phyloP scores from a whole-genome alignment of 768 basidiomycete species.

The Trametes cinnabarina region DNA sequence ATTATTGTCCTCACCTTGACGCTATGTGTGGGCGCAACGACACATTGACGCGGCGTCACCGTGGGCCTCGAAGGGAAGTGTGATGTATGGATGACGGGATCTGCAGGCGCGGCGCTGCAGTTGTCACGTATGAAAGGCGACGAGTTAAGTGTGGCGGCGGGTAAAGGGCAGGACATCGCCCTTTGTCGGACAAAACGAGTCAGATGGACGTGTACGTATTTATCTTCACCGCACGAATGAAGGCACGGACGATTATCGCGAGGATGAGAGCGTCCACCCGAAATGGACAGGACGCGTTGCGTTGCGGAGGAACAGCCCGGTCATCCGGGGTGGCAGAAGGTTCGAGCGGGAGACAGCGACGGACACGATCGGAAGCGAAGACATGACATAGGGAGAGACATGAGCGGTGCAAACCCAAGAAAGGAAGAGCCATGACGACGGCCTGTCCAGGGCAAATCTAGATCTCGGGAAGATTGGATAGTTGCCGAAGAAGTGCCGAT shows the following conservation, averaged over 20 bases:
- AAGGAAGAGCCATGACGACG: conserved; percentile 4
- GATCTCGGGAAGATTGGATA: conserved; percentile 22
- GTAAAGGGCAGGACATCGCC: not conserved
- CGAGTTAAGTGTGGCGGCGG: conserved; percentile 7
- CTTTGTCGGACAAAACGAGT: not conserved
- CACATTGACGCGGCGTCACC: not conserved
- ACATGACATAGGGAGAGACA: conserved; percentile 16
- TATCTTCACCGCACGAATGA: conserved; percentile 1
- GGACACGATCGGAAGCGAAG: conserved; percentile 21
- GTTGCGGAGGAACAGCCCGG: conserved; percentile 9
- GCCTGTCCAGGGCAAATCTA: conserved; percentile 5
- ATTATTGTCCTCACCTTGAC: not conserved
- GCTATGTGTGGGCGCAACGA: not conserved
- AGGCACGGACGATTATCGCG: conserved; percentile 15
- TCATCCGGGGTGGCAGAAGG: conserved; percentile 14
- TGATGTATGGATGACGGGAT: conserved; percentile 17
- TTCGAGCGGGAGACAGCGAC: conserved; percentile 14
- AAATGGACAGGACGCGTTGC: not conserved
- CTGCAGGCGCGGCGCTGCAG: conserved; percentile 16
- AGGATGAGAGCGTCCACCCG: conserved; percentile 2
- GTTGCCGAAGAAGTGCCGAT: conserved; percentile 22
- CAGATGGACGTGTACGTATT: conserved; percentile 3
- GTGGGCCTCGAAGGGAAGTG: not conserved
- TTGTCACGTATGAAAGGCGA: conserved; percentile 13
- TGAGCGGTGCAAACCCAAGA: conserved; percentile 10